Base-by-base conservation (phyloP, 371 early-diverging fungal genomes). In the Gilbertella persicaria region DNA sequence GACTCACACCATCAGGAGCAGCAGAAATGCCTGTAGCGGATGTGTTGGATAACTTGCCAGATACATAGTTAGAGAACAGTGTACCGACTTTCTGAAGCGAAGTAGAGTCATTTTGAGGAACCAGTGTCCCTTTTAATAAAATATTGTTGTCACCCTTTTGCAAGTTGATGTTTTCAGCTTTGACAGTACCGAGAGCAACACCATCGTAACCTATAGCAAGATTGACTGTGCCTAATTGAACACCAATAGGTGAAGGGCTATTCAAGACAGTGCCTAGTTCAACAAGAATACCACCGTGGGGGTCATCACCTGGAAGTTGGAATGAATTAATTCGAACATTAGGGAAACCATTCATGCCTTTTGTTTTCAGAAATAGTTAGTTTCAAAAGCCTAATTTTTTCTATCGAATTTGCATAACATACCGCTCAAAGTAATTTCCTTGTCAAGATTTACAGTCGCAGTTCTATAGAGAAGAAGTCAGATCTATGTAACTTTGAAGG, bases 171-270 rank as follows among this genome's bases (percentile, higher is more conserved):
- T 66, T 68, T 12, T 66, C 64, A 16, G 80, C 77, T 41, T 60
- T 51, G 40, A 83, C 82, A 30, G 55, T 62, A 49, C 85, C 85
- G 40, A 85, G 66, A 25, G 63, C 56, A 24, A 78, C 71, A 25
- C 75, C 78, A 38, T 80, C 65, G 52, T 70, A 80, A 10, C 64
- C 68, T 50, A 85, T 80, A 10, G 67, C 66, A 50, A 85, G 64
- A 30, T 68, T 64, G 50, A 85, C 71, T 5, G 78, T 78, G 42
- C 85, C 85, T 2, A 85, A 70, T 41, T 75, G 65, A 4, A 85
- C 74, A 23, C 82, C 81, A 42, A 85, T 71, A 44, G 85, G 84
- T 24, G 83, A 83, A 53, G 82, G 82, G 58, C 79, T 78, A 45
- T 67, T 65, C 45, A 85, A 47, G 39, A 72, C 69, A 28, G 82